A percentile compares a stretch with the other conserved stretches of the same genome.
phyloP scores from a whole-genome alignment of 2,329 filamentous ascomycete species.

The Trichoderma sp. region DNA sequence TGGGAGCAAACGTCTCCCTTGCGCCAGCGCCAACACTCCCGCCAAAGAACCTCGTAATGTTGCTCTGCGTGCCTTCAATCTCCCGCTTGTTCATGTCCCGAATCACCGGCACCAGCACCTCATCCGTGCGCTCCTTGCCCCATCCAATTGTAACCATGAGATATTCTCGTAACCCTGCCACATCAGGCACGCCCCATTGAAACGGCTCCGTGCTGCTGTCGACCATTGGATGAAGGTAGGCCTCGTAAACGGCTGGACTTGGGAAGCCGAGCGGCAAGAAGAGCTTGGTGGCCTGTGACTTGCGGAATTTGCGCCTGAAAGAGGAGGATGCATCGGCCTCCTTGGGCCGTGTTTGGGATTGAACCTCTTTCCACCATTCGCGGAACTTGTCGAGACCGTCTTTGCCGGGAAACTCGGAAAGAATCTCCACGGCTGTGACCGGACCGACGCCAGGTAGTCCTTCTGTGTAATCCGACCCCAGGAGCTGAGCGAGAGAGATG shows the following conservation, averaged over 20 bases:
- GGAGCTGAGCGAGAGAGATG: conserved; percentile 84
- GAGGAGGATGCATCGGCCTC: conserved; percentile 59
- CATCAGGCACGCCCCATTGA: conserved; percentile 93
- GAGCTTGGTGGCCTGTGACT: conserved; percentile 75
- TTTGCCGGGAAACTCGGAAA: conserved; percentile 77
- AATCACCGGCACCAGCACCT: conserved; percentile 93
- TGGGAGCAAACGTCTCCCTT: conserved; percentile 68
- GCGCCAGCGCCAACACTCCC: conserved; percentile 71
- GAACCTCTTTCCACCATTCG: conserved; percentile 84
- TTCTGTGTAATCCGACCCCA: conserved; percentile 94
- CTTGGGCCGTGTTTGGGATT: conserved; percentile 64
- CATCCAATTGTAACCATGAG: conserved; percentile 93
- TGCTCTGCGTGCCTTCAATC: conserved; percentile 88
- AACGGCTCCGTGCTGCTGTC: conserved; percentile 77
- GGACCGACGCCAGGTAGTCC: conserved; percentile 88
- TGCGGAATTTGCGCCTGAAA: conserved; percentile 86
- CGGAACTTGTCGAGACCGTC: conserved; percentile 71
- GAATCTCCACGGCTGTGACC: conserved; percentile 90
- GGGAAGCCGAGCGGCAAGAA: conserved; percentile 85
- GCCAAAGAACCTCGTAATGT: conserved; percentile 91
- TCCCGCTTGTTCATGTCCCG: conserved; percentile 90
- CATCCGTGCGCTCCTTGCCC: conserved; percentile 88
- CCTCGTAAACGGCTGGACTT: conserved; percentile 72
- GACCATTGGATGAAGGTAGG: conserved; percentile 85
- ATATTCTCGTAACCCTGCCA: conserved; percentile 80